Evolutionary conservation across 768 basidiomycete genomes (phyloP).

Genomic region (Mycena latifolia): DNA sequence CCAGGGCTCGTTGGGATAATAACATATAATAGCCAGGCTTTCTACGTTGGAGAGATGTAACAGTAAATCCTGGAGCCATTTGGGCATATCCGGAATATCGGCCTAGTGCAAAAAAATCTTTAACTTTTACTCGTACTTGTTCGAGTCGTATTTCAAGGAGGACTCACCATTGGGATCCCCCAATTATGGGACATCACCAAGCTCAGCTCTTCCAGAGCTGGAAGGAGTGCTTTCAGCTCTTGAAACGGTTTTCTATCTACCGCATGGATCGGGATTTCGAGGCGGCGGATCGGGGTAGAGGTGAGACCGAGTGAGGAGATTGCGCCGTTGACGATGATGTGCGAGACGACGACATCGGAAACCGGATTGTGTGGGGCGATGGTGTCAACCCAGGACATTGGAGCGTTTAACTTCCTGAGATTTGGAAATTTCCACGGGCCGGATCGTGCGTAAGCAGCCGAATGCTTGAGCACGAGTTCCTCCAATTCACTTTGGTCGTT

Average conservation of each 20-base stretch:
- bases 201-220: background rate
- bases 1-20: background rate
- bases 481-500: slow-evolving; percentile 24
- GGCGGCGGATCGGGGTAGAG: slow-evolving; percentile 6
- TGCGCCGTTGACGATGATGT: background rate
- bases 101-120: too few relatives aligned
- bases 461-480: slow-evolving; percentile 27
- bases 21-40: background rate
- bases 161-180: background rate
- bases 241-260: background rate
- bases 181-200: background rate
- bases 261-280: slow-evolving; percentile 19
- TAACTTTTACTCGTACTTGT: too few relatives aligned
- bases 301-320: slow-evolving; percentile 11
- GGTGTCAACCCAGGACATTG: slow-evolving; percentile 28
- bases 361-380: slow-evolving; percentile 14
- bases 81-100: background rate
- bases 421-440: slow-evolving; percentile 20
- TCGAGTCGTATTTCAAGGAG: too few relatives aligned
- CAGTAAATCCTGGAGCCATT: slow-evolving; percentile 9
- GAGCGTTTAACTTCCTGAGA: slow-evolving; percentile 13
- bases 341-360: slow-evolving; percentile 17
- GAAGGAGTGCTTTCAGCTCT: slow-evolving; percentile 12
- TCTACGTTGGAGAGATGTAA: background rate
- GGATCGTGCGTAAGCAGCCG: background rate